Base-by-base conservation (phyloP, 371 early-diverging fungal genomes). In the Batkoa obscura region DNA sequence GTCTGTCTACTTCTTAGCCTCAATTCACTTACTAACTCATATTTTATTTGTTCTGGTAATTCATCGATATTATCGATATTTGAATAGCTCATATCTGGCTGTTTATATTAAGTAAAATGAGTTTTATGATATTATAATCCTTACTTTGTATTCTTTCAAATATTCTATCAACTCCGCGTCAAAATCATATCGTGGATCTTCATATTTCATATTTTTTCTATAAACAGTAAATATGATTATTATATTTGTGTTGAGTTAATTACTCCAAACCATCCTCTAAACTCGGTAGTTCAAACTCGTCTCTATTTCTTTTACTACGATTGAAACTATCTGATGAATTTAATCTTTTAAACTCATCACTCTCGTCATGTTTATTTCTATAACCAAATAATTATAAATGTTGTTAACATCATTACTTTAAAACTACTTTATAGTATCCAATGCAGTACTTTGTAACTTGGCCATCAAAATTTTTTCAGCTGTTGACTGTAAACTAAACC, bases 21-120 rank as follows among this genome's bases (percentile, higher is more conserved):
- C n/a, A 90, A 65, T 23, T 88, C 90, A 36, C 83, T 75, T 15
- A 97, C 74, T 30, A 97, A 72, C 64, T 93, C 93, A 65, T 90
- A 87, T 64, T 92, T 93, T 12, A 83, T 66, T 59, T 89, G 91
- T 0, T 83, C 63, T 0, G 94, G 85, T n/a, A 95, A 67, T 0
- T 75, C 63, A 35, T 72, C 60, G 65, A 95, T 94, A 2, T 67
- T 36, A 15, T 50, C 34, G 32, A 50, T 23, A 30, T 94, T 86
- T 23, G 88, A 75, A 58, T 89, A 76, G 2, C 87, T 49, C 8
- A 72, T 71, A 0, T 68, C 65, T 1, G 75, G 71, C 57, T 64
- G 63, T 57, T 57, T 50, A 65, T 58, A 49, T 61, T 43, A 31
- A 53, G 55, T 6, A 60, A 62, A 3, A 64, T 55, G 0, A 60